Percentiles rank a stretch among this genome's conserved stretches.
These are phyloP conservation scores for Tolypocladium paradoxum DNA, from an alignment of 2,329 filamentous ascomycete species.

Conservation along the genomic window DNA sequence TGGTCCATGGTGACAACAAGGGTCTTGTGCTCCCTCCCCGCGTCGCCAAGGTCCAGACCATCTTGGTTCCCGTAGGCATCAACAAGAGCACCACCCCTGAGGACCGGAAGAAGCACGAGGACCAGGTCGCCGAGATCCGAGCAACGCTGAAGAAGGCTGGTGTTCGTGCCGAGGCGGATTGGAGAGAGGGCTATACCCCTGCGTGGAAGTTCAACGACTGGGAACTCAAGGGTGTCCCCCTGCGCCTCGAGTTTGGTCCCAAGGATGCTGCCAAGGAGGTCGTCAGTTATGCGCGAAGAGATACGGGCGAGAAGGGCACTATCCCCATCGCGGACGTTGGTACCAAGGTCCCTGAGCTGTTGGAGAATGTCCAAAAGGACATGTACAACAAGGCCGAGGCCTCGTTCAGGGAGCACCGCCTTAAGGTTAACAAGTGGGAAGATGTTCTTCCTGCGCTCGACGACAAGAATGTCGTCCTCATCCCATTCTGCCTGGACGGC, in stretches of 20 bases:
- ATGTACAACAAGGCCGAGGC: conserved; percentile 68
- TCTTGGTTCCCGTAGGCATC: conserved; percentile 87
- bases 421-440: conserved; percentile 76
- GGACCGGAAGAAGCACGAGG: conserved; percentile 64
- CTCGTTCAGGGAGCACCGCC: conserved; percentile 69
- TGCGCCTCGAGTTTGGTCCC: conserved; percentile 90
- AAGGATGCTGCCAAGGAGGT: conserved; percentile 83
- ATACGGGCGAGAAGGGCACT: conserved; percentile 73
- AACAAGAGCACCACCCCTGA: conserved; percentile 79
- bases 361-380: conserved; percentile 83
- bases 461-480: conserved; percentile 82
- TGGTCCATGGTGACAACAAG: conserved; percentile 95
- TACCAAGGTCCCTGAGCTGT: conserved; percentile 64
- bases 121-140: conserved; percentile 63
- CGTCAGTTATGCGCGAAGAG: conserved; percentile 77
- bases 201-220: conserved; percentile 99
- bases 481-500: conserved; percentile 73
- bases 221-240: conserved; percentile 91
- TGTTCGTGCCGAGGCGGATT: conserved; percentile 71
- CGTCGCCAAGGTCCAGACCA: conserved; percentile 73
- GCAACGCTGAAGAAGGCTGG: conserved; percentile 59
- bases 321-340: conserved; percentile 65
- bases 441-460: conserved; percentile 87
- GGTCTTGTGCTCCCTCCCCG: conserved; percentile 87
- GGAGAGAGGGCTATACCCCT: conserved; percentile 83